Evolutionary conservation across 305 asterid genomes (phyloP).

Genomic region (Fraxinus albicans): DNA sequence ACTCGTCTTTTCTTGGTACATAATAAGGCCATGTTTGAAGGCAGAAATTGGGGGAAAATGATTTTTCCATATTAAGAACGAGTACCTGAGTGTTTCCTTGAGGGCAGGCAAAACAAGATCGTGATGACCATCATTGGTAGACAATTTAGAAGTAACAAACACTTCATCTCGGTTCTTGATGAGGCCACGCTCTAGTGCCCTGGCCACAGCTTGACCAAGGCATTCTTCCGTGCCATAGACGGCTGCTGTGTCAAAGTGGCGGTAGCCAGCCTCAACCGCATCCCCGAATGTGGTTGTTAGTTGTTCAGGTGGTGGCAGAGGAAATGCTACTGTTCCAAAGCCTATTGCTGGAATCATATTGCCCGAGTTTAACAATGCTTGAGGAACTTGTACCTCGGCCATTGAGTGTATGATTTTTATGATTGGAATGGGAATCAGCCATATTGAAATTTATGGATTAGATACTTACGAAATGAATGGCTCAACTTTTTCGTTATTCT

Average conservation of each 20-base stretch:
- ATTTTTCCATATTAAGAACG: no score
- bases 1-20: no score
- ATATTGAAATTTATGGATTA: neutral
- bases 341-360: conserved; percentile 32
- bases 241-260: conserved; percentile 47
- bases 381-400: neutral
- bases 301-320: conserved; percentile 25
- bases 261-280: conserved; percentile 38
- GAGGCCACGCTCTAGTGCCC: conserved; percentile 32
- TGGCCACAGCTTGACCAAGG: conserved; percentile 33
- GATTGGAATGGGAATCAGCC: neutral
- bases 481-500: no score
- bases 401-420: neutral
- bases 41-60: no score
- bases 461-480: no score
- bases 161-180: conserved; percentile 28
- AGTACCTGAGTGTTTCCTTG: neutral
- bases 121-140: conserved; percentile 8
- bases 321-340: conserved; percentile 31
- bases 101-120: conserved; percentile 31
- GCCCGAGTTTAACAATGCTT: conserved; percentile 26
- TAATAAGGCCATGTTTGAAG: no score
- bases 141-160: conserved; percentile 42
- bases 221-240: conserved; percentile 37
- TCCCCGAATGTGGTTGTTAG: conserved; percentile 25